Conservation (phyloP, 768 basidiomycete genomes). For the Psilocybe sp. region DNA sequence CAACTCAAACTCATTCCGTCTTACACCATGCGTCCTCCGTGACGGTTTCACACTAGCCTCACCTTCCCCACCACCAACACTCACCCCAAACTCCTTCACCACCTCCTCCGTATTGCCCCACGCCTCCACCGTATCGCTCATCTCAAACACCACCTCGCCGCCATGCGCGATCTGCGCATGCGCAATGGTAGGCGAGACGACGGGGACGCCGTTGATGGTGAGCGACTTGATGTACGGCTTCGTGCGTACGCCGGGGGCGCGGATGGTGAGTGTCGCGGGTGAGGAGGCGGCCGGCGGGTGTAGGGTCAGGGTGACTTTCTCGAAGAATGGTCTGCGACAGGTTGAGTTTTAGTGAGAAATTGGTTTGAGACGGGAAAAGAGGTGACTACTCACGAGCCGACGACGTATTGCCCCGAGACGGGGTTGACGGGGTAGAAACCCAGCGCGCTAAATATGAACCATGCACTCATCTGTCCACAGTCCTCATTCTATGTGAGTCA, state of each 20-base stretch:
- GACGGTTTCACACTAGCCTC: not conserved
- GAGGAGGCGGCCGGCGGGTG: slow-evolving; percentile 28
- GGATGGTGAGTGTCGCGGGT: slow-evolving; percentile 43
- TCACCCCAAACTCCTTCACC: slow-evolving; percentile 13
- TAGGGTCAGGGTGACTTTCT: slow-evolving; percentile 52
- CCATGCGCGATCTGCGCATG: slow-evolving; percentile 64
- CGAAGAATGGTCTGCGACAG: slow-evolving; percentile 43
- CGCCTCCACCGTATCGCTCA: slow-evolving; percentile 42
- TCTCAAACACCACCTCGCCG: slow-evolving; percentile 59
- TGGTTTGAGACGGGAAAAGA: too few relatives aligned
- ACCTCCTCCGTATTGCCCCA: slow-evolving; percentile 32
- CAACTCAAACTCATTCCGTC: too few relatives aligned
- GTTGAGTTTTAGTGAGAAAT: not conserved
- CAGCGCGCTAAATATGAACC: slow-evolving; percentile 81
- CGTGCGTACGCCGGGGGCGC: slow-evolving; percentile 52
- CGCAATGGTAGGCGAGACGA: slow-evolving; percentile 46
- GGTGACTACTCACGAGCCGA: slow-evolving; percentile 61
- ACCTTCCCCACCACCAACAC: not conserved
- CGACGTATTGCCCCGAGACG: slow-evolving; percentile 68
- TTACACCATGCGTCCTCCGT: not conserved
- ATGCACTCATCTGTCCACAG: slow-evolving; percentile 89
- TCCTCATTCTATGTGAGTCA: slow-evolving; percentile 76
- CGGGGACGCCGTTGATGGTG: slow-evolving; percentile 47
- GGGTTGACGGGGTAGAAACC: slow-evolving; percentile 88
- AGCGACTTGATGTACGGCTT: slow-evolving; percentile 62